Evolutionary conservation across 1,284 basidiomycete species (phyloP).

Genomic region (Vanrija sp.): DNA sequence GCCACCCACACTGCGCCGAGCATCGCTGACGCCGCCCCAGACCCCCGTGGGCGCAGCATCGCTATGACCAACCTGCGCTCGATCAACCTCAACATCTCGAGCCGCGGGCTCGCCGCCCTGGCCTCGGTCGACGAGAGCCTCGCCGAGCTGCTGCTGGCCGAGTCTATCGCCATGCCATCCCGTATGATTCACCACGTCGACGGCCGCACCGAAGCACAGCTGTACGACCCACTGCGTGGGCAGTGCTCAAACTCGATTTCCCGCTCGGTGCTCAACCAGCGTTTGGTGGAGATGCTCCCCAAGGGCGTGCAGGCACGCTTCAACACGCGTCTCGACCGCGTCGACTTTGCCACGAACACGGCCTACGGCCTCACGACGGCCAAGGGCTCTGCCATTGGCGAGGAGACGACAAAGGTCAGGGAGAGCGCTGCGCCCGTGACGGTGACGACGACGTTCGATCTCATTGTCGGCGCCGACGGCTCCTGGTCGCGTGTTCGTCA

Average conservation of each 20-base stretch:
- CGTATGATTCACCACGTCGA: slow-evolving; percentile 85
- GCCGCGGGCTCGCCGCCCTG: slow-evolving; percentile 84
- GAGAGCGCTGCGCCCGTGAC: slow-evolving; percentile 4
- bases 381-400: slow-evolving; percentile 6
- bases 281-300: slow-evolving; percentile 64
- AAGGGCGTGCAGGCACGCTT: slow-evolving; percentile 67
- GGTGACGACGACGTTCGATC: slow-evolving; percentile 57
- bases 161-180: slow-evolving; percentile 88
- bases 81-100: slow-evolving; percentile 94
- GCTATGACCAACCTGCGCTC: slow-evolving; percentile 58
- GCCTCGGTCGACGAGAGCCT: slow-evolving; percentile 70
- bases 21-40: slow-evolving; percentile 18
- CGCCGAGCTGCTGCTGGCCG: slow-evolving; percentile 68
- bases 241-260: slow-evolving; percentile 95
- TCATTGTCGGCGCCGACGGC: slow-evolving; percentile 85
- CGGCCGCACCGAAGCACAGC: slow-evolving; percentile 71
- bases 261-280: slow-evolving; percentile 78
- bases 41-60: slow-evolving; percentile 40
- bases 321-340: slow-evolving; percentile 74
- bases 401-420: slow-evolving; percentile 7
- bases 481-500: slow-evolving; percentile 77
- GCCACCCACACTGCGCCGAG: neutral
- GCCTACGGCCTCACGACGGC: slow-evolving; percentile 29
- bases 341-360: slow-evolving; percentile 59
- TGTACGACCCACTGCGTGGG: slow-evolving; percentile 74